A percentile compares a stretch with the other conserved stretches of the same genome.
These are phyloP conservation scores for Ganoderma lucidum DNA, from an alignment of 1,284 basidiomycete genomes.

Conservation along the genomic window DNA sequence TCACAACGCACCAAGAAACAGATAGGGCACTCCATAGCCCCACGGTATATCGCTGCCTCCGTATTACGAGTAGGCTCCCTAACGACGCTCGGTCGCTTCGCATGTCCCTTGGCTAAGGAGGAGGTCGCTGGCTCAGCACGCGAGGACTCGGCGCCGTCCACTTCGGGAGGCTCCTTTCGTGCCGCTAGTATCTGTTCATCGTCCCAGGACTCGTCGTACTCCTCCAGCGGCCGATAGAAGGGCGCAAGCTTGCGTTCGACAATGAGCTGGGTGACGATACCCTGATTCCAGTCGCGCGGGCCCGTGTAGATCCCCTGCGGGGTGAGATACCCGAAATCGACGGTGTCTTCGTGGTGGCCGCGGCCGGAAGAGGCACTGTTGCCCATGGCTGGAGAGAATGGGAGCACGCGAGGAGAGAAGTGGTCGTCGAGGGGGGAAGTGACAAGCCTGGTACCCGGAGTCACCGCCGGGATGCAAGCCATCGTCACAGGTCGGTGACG, in stretches of 20 bases:
- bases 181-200: constrained; percentile 84
- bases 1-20: constrained; percentile 89
- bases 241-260: constrained; percentile 90
- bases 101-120: constrained; percentile 46
- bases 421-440: constrained; percentile 26
- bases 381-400: constrained; percentile 60
- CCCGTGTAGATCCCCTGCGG: constrained; percentile 94
- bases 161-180: constrained; percentile 66
- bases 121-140: constrained; percentile 40
- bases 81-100: constrained; percentile 55
- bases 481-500: constrained; percentile 33
- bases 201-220: constrained; percentile 89
- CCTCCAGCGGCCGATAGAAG: constrained; percentile 95
- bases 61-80: constrained; percentile 67
- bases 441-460: constrained; percentile 21
- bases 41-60: constrained; percentile 84
- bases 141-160: constrained; percentile 47
- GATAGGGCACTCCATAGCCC: constrained; percentile 97
- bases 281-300: constrained; percentile 89
- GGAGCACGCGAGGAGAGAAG: constrained; percentile 14
- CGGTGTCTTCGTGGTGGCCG: constrained; percentile 76
- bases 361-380: constrained; percentile 79
- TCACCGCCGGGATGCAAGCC: constrained; percentile 28
- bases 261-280: constrained; percentile 88
- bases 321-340: constrained; percentile 84